phyloP scores from a whole-genome alignment of 169 alveolate species.

The Fabrea salina region DNA sequence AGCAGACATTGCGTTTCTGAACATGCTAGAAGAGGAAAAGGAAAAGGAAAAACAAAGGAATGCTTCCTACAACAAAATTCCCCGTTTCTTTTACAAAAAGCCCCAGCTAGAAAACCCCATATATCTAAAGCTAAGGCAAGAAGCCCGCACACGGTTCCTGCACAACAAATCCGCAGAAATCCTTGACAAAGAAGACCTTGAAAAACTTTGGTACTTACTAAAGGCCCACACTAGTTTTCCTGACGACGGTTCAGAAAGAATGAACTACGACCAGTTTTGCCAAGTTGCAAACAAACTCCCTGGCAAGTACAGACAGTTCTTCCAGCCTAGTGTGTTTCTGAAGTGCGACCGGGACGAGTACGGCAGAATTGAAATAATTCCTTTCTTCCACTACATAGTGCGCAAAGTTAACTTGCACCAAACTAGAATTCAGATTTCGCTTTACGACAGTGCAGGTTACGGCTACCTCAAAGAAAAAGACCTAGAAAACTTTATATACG shows the following conservation, averaged over 20 bases:
- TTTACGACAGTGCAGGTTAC: conserved; percentile 74
- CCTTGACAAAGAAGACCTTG: conserved; percentile 74
- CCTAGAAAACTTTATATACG: conserved; percentile 78
- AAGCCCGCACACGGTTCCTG: conserved; percentile 70
- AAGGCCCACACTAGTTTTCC: conserved; percentile 76
- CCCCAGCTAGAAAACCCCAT: conserved; percentile 8
- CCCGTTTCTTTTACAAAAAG: conserved; percentile 62
- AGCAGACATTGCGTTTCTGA: conserved; percentile 66
- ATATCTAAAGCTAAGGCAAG: conserved; percentile 59
- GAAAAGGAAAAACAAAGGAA: conserved; percentile 37
- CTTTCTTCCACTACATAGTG: conserved; percentile 81
- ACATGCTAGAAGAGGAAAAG: conserved; percentile 61
- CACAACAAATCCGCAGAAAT: conserved; percentile 72
- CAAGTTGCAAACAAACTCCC: conserved; percentile 68
- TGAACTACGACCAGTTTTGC: conserved; percentile 73
- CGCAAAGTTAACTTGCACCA: conserved; percentile 77
- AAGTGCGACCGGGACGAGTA: conserved; percentile 83
- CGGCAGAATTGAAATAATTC: conserved; percentile 81
- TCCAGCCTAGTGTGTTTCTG: conserved; percentile 72
- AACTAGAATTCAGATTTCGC: conserved; percentile 75
- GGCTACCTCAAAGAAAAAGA: conserved; percentile 85
- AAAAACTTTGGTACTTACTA: conserved; percentile 67
- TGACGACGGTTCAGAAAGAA: conserved; percentile 76
- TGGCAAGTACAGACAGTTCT: conserved; percentile 72
- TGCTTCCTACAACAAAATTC: conserved; percentile 66